phyloP scores from a whole-genome alignment of 2,329 filamentous ascomycete genomes.

The Emmonsiellopsis sp. region DNA sequence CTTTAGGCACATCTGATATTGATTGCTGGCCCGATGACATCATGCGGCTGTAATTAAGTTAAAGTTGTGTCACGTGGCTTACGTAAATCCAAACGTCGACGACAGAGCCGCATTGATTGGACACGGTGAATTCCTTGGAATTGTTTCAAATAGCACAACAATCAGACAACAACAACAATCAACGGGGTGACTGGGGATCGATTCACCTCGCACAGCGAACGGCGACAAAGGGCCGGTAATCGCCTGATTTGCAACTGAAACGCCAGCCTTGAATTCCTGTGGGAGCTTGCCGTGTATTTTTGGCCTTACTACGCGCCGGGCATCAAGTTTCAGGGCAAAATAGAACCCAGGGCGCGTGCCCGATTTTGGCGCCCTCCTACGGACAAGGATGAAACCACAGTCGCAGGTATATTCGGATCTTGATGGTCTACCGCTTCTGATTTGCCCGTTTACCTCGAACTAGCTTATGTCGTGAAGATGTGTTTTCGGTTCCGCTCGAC shows the following conservation, averaged over 20 bases:
- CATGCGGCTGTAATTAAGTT: too few species aligned
- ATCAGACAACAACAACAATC: not conserved
- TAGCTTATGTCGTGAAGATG: not conserved
- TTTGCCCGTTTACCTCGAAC: not conserved
- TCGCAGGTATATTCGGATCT: not conserved
- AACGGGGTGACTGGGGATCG: not conserved
- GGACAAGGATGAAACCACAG: not conserved
- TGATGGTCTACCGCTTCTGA: not conserved
- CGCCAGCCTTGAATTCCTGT: not conserved
- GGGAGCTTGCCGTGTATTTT: not conserved
- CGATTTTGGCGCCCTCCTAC: not conserved
- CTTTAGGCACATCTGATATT: too few species aligned
- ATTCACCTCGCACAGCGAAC: not conserved
- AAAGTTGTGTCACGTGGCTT: not conserved
- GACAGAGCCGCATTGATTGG: not conserved
- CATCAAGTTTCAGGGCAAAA: not conserved
- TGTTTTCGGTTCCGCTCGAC: not conserved
- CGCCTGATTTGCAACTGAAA: not conserved
- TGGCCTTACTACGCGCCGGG: not conserved
- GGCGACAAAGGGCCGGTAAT: not conserved
- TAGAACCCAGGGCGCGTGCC: not conserved
- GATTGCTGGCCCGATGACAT: too few species aligned
- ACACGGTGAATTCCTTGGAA: not conserved
- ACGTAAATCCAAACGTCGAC: not conserved
- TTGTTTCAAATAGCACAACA: slow-evolving; percentile 3